Percentiles rank a stretch among this genome's conserved stretches.
These are phyloP conservation scores for Penicillium sp. DNA, from an alignment of 2,329 filamentous ascomycete genomes.

Conservation along the genomic window DNA sequence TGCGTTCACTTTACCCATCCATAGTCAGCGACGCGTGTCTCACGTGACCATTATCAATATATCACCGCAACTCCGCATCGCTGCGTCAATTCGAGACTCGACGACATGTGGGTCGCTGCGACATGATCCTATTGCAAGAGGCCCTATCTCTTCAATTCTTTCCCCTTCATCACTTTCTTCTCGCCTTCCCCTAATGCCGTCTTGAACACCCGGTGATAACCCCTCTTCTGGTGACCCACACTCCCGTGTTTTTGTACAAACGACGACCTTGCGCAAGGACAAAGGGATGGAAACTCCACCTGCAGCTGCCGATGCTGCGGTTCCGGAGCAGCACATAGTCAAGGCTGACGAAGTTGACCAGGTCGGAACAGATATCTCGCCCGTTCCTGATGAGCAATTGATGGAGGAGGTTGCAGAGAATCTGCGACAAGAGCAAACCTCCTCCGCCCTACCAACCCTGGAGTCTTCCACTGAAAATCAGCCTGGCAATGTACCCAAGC, in stretches of 20 bases:
- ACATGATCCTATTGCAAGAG: constrained; percentile 3
- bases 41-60: constrained; percentile 11
- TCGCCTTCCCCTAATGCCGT: constrained; percentile 4
- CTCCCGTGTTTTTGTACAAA: constrained; percentile 1
- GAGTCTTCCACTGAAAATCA: constrained; percentile 11
- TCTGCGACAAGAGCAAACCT: constrained; percentile 33
- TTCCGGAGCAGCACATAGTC: constrained; percentile 40
- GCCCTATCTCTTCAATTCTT: not conserved
- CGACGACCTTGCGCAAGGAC: not conserved
- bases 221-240: constrained; percentile 6
- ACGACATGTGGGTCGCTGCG: constrained; percentile 5
- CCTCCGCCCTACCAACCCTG: constrained; percentile 11
- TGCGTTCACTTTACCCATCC: not conserved
- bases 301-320: constrained; percentile 19
- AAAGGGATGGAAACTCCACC: constrained; percentile 26
- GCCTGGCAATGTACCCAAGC: constrained; percentile 18
- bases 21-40: not conserved
- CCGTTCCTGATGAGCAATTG: constrained; percentile 42
- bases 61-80: constrained; percentile 13
- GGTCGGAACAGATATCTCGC: constrained; percentile 44
- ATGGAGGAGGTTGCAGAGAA: constrained; percentile 40
- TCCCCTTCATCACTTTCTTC: not conserved
- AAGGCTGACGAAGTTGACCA: constrained; percentile 49
- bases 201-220: constrained; percentile 1
- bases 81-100: not conserved